Conservation (phyloP, 176 grass and related monocot genomes). For the Olyra latifolia region DNA sequence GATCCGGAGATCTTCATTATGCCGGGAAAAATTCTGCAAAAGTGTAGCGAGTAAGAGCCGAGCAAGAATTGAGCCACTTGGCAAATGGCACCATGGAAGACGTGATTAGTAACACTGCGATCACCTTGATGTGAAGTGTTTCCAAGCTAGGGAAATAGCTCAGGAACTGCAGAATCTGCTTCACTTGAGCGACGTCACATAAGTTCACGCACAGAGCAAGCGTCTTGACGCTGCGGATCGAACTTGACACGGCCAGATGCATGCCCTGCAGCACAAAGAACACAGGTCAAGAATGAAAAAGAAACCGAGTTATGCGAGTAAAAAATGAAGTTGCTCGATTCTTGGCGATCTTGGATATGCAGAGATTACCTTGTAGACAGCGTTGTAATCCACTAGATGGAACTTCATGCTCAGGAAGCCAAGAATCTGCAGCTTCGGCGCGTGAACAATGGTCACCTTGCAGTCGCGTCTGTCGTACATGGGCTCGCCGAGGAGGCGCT, state of each 20-base stretch:
- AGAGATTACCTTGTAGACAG: background rate
- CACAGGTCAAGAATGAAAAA: background rate
- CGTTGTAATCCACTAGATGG: background rate
- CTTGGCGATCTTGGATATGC: too few species aligned
- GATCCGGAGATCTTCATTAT: too few species aligned
- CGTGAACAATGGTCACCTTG: background rate
- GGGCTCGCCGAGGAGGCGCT: background rate
- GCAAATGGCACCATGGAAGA: background rate
- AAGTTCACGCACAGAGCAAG: background rate
- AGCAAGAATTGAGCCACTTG: background rate
- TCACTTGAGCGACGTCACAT: background rate
- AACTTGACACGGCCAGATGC: background rate
- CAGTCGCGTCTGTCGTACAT: background rate
- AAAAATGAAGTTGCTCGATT: background rate
- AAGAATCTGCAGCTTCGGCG: background rate
- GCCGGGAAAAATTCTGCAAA: background rate
- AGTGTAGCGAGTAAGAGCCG: background rate
- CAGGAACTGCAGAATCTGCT: background rate
- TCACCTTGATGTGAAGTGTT: constrained; percentile 15
- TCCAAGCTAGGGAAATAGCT: background rate
- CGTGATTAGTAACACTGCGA: background rate
- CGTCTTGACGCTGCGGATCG: background rate
- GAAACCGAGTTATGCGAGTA: background rate
- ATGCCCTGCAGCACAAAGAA: background rate
- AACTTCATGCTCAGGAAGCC: background rate